A percentile compares a stretch with the other conserved stretches of the same genome.
Conservation (phyloP, 495 filamentous ascomycete genomes). For the Pseudotulostoma volvatum region DNA sequence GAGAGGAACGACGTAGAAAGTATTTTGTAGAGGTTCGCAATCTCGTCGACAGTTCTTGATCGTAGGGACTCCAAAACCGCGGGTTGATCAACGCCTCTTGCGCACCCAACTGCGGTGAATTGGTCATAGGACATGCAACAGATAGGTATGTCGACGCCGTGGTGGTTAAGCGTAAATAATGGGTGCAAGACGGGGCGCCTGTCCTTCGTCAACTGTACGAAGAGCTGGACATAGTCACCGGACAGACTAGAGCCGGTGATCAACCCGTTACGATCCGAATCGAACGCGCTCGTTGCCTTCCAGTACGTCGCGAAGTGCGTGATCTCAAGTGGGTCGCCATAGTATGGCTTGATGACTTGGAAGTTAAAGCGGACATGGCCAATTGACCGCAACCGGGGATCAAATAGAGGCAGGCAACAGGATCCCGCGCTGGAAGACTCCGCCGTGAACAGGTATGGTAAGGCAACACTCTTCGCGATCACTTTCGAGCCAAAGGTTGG, state of each 20-base stretch:
- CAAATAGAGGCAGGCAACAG: slow-evolving; percentile 78
- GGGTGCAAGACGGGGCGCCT: slow-evolving; percentile 76
- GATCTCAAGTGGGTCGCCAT: slow-evolving; percentile 85
- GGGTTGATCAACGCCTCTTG: slow-evolving; percentile 22
- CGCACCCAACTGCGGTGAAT: slow-evolving; percentile 49
- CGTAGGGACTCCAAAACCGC: slow-evolving; percentile 30
- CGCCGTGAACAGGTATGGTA: slow-evolving; percentile 68
- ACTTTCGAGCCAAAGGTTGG: slow-evolving; percentile 94
- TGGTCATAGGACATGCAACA: slow-evolving; percentile 57
- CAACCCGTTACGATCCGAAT: slow-evolving; percentile 64
- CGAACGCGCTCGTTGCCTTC: slow-evolving; percentile 89
- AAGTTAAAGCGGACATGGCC: slow-evolving; percentile 86
- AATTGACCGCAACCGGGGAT: slow-evolving; percentile 82
- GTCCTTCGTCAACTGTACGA: slow-evolving; percentile 80
- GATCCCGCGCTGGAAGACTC: slow-evolving; percentile 57
- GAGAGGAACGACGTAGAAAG: slow-evolving; percentile 60
- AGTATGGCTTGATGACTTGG: slow-evolving; percentile 92
- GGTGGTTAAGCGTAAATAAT: slow-evolving; percentile 58
- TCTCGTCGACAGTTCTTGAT: slow-evolving; percentile 32
- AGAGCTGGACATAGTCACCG: slow-evolving; percentile 82
- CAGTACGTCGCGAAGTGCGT: slow-evolving; percentile 98
- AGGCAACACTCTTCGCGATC: slow-evolving; percentile 83
- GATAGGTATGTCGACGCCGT: slow-evolving; percentile 67
- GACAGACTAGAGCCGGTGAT: slow-evolving; percentile 91
- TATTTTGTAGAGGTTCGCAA: slow-evolving; percentile 48